Evolutionary conservation across 306 rosid species (phyloP), one percentile per base, ranked within the genome.

Genomic region (Canavalia gladiata): DNA sequence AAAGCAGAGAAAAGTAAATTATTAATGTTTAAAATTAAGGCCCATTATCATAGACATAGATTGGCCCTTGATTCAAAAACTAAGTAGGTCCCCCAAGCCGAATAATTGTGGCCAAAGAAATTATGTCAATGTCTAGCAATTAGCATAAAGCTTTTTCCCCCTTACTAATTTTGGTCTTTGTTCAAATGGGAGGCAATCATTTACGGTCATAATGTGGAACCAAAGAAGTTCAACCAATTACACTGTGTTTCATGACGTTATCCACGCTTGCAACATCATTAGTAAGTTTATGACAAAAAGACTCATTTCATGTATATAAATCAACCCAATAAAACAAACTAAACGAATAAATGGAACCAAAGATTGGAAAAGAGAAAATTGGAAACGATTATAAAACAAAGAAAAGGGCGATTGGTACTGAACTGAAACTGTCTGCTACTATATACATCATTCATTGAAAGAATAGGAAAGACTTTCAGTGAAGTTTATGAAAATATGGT

Each of bases 191-290:
- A 11, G 4, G 34, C 50, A 66, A 66, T 66, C 51, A 66, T 41
- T 41, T 66, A 18, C 72, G 9, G n/a, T 67, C 52, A 67, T 42
- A 18, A 67, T 67, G 54, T 8, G 0, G n/a, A 67, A 43, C 54
- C 34, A 42, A 42, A 67, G 18, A 3, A 67, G 18, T 42, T 3
- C 39, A 39, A 41, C 57, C 49, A 62, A 65, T 72, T 72, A 80
- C 79, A 64, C 13, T 25, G n/a, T 25, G 73, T 42, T 18, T 80
- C 72, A 77, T 72, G 11, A 57, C 81, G 41, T 77, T 55, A 70
- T 80, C 83, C 65, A 56, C 49, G 8, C 39, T 30, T 3, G 4
- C n/a, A 74, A 31, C 64, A 64, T 74, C 49, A 76, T 60, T 45
- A 66, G 35, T 69, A 76, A 33, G 45, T 18, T 18, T 25, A 39